Evolutionary conservation across 176 grass and related monocot species (phyloP), one percentile per base, ranked within the genome.

Genomic region (Panicum miliaceum): DNA sequence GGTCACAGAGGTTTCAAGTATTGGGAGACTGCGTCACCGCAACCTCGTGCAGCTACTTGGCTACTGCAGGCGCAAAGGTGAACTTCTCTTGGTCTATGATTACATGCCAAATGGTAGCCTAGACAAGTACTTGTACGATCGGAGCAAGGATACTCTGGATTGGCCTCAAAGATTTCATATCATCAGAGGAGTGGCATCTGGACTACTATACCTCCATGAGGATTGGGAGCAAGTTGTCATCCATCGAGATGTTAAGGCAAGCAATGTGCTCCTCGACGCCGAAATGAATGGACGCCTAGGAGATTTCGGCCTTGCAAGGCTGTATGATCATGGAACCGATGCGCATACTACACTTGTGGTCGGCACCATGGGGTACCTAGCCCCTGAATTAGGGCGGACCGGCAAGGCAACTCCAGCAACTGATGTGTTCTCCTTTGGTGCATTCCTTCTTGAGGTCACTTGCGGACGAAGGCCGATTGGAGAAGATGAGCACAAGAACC

Each of bases 211-310:
- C 2, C 75, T 90, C 10, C 88, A 90, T 0, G 84, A 90, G 58
- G 89, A 90, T 1, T 90, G 84, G 89, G 89, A 90, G 27, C 89
- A 83, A 10, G 48, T 90, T 0, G 84, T 90, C 18, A 73, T 90
- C 15, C 89, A 90, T 32, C 64, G 84, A 12, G 89, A 90, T 16
- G 80, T 86, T 4, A 90, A 90, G n/a, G 89, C 89, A 4, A 86
- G 84, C 58, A 90, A 90, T 19, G 73, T 90, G 19, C 89, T 90
- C 0, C 66, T 90, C 3, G 84, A 90, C 8, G 1, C 10, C 16
- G 67, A 78, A 5, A 90, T 90, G 89, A 90, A 86, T 1, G 89
- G 78, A 2, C 15, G 68, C 13, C 4, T 90, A 50, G 79, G 84
- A 11, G 89, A 90, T 32, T 90, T 90, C 16, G 89, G 84, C 0